Evolutionary conservation across 192 early-diverging fungal species (phyloP), one percentile per base, ranked within the genome.

Genomic region (Podila verticillata): DNA sequence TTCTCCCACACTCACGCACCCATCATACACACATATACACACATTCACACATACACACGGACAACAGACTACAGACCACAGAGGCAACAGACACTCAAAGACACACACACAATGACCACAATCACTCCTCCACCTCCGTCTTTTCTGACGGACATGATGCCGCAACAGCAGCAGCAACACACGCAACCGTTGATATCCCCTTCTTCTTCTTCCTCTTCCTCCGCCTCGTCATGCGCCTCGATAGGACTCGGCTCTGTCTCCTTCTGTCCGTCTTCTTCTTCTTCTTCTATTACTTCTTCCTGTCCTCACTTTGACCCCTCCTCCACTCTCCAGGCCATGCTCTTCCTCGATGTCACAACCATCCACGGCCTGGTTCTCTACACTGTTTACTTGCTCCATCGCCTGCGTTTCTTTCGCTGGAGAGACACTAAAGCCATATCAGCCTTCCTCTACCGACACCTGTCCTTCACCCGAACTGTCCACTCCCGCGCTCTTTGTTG

Each of bases 331-430:
- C 35, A 34, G 61, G 47, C 69, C 61, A 63, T 56, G 30, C 28
- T 68, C 39, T 48, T 65, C n/a, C 22, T 79, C 13, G 77, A 80
- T 54, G 10, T 72, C 9, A 72, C 66, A 24, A 72, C 77, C 3
- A 30, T 72, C 30, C 70, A 80, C 30, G 77, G 77, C 19, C 49
- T 80, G 3, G 6, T 71, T n/a, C 70, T 80, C 28, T 80, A 80
- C 57, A 72, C 77, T 3, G 20, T 80, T 7, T 80, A 80, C 30
- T 54, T 80, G 48, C 44, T 80, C 3, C 69, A 68, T 19, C 70
- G 70, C 5, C 57, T 80, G 3, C 60, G 70, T 5, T 62, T 80
- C 56, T 72, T 68, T 59, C 63, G 64, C 26, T 68, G 66, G 70
- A 26, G 59, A 29, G 57, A 66, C 28, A 56, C 60, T 12, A 32